Percentiles rank a stretch among this genome's conserved stretches.
Evolutionary conservation across 345 rosid genomes (phyloP).

Genomic region (Camelina laxa): DNA sequence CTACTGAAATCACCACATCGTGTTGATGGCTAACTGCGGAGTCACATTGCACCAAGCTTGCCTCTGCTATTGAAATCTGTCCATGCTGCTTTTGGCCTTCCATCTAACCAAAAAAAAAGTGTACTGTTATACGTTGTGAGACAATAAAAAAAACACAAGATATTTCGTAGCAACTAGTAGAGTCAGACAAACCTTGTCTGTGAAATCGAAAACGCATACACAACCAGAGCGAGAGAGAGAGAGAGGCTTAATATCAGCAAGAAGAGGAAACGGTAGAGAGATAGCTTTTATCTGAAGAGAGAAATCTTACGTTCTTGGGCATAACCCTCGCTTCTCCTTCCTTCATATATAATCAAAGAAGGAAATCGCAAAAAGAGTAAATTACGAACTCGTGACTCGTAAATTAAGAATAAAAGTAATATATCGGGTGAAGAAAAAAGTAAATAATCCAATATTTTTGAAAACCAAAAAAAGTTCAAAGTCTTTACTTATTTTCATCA

Average conservation of each 20-base stretch:
- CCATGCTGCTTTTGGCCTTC: conserved; percentile 1
- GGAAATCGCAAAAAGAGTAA: not conserved
- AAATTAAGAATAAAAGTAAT: no score
- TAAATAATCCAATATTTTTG: no score
- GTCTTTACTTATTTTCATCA: not conserved
- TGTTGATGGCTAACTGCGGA: not conserved
- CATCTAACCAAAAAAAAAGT: conserved; percentile 3
- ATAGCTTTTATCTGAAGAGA: not conserved
- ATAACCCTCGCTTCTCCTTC: not conserved
- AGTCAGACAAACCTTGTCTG: not conserved
- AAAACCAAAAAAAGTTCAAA: no score
- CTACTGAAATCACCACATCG: not conserved
- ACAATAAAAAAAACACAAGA: not conserved
- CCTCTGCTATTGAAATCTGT: not conserved
- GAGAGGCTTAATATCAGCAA: not conserved
- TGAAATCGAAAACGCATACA: not conserved
- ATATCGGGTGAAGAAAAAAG: no score
- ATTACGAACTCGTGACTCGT: not conserved
- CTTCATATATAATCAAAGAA: not conserved
- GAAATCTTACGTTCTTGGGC: not conserved
- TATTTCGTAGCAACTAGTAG: not conserved
- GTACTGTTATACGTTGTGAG: not conserved
- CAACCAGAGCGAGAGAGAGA: not conserved
- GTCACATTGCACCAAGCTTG: conserved; percentile 1
- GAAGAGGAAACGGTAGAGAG: not conserved